These are phyloP conservation scores for Datura wrightii DNA, from an alignment of 257 asterid species.

Conservation along the genomic window DNA sequence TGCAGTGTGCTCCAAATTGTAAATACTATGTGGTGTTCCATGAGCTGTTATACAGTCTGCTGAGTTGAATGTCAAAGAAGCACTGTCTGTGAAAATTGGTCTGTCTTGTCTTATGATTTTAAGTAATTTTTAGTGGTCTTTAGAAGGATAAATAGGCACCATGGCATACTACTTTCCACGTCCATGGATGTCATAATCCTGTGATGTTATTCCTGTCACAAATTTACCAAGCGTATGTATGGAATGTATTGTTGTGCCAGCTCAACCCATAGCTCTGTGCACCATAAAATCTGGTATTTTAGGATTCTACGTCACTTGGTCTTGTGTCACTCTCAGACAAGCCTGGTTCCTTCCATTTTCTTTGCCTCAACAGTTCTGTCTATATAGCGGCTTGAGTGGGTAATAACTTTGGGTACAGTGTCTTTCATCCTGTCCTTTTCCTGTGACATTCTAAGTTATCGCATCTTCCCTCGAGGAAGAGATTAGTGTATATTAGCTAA, in stretches of 20 bases:
- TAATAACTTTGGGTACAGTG: neutral
- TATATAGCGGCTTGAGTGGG: neutral
- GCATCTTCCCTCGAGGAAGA: neutral
- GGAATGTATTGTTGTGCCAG: neutral
- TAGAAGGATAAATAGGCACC: slow-evolving; percentile 4
- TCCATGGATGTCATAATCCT: neutral
- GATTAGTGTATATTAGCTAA: neutral
- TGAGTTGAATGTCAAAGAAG: slow-evolving; percentile 1
- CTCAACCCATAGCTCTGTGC: neutral
- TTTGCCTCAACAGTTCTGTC: neutral
- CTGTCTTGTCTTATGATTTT: neutral
- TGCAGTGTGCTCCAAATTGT: neutral
- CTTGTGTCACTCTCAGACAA: neutral
- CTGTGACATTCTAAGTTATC: neutral
- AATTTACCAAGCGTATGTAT: neutral
- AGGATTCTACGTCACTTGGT: neutral
- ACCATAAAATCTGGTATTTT: slow-evolving; percentile 13
- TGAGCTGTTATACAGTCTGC: neutral
- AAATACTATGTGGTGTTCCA: slow-evolving; percentile 11
- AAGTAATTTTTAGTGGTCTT: neutral
- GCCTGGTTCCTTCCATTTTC: neutral
- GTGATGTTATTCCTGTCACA: neutral
- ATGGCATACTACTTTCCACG: neutral
- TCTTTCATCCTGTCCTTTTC: neutral
- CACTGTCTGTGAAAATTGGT: neutral